A percentile compares a stretch with the other conserved stretches of the same genome.
phyloP scores from a whole-genome alignment of 805 yeast genomes.

The Teunomyces aglyptinius region DNA sequence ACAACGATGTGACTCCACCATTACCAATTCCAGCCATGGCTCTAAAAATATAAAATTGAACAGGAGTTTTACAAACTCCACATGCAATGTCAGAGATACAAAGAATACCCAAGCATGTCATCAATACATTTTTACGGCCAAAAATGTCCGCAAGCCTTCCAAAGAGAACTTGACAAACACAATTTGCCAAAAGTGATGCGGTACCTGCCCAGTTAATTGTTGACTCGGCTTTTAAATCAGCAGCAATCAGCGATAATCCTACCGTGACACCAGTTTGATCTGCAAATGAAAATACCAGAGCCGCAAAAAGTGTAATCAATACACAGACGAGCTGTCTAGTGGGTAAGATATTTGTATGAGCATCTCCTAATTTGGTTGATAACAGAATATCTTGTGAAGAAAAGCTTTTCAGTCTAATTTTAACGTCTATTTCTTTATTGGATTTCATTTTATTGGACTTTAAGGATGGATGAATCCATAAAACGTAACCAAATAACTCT shows the following conservation, averaged over 20 bases:
- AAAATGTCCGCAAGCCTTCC: conserved; percentile 58
- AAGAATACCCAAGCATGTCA: conserved; percentile 38
- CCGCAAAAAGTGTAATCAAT: conserved; percentile 36
- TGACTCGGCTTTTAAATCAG: conserved; percentile 43
- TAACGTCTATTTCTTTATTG: not conserved
- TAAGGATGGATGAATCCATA: not conserved
- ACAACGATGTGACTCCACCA: conserved; percentile 50
- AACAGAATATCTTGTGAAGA: conserved; percentile 2
- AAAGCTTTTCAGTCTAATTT: not conserved
- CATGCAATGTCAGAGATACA: conserved; percentile 48
- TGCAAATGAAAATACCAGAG: conserved; percentile 42
- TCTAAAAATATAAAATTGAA: conserved; percentile 50
- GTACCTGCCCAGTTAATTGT: conserved; percentile 63
- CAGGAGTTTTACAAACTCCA: conserved; percentile 49
- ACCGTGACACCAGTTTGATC: conserved; percentile 52
- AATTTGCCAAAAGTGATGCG: conserved; percentile 48
- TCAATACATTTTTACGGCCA: conserved; percentile 47
- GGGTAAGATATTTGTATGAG: conserved; percentile 43
- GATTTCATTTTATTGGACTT: not conserved
- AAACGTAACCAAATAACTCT: not conserved
- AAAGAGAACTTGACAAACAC: conserved; percentile 50
- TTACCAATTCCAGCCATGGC: conserved; percentile 57
- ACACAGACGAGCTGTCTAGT: conserved; percentile 35
- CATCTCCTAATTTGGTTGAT: conserved; percentile 29
- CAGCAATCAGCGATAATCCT: conserved; percentile 48